Conservation (phyloP, 441 rosid species). For the Breynia disticha region DNA sequence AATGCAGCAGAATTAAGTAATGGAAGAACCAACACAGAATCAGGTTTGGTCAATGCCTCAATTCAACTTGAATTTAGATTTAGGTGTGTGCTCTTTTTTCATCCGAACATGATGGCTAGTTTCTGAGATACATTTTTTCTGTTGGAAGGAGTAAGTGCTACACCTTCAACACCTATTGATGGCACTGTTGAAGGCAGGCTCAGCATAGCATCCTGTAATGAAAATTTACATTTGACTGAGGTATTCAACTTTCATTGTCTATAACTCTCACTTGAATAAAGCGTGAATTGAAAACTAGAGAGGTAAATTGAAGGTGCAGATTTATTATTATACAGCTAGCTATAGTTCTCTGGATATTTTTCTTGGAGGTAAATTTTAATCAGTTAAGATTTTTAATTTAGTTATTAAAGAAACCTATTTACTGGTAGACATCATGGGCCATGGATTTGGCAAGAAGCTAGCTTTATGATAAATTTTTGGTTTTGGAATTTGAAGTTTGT, state of each 20-base stretch:
- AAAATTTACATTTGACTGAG: slow-evolving; percentile 41
- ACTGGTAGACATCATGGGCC: too few relatives aligned
- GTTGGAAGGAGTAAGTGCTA: slow-evolving; percentile 47
- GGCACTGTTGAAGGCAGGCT: slow-evolving; percentile 35
- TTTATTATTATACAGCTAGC: too few relatives aligned
- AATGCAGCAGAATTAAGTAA: slow-evolving; percentile 47
- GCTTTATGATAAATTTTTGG: background rate
- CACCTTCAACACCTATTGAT: slow-evolving; percentile 42
- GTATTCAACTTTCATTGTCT: slow-evolving; percentile 20
- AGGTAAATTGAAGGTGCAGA: too few relatives aligned
- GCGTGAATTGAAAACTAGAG: too few relatives aligned
- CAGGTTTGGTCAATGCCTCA: slow-evolving; percentile 13
- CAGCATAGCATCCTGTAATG: slow-evolving; percentile 47
- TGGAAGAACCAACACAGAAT: slow-evolving; percentile 46
- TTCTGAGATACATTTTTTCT: slow-evolving; percentile 21
- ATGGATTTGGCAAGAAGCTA: slow-evolving; percentile 4
- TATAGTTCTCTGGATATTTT: too few relatives aligned
- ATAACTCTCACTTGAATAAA: background rate
- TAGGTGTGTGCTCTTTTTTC: slow-evolving; percentile 6
- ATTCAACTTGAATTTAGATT: background rate
- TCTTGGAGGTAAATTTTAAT: too few relatives aligned
- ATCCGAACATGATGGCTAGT: slow-evolving; percentile 10
- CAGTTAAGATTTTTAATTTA: too few relatives aligned
- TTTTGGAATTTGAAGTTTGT: background rate
- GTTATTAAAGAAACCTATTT: too few relatives aligned